phyloP scores from a whole-genome alignment of 129 eudicot genomes.

The Kitagawia praeruptora region DNA sequence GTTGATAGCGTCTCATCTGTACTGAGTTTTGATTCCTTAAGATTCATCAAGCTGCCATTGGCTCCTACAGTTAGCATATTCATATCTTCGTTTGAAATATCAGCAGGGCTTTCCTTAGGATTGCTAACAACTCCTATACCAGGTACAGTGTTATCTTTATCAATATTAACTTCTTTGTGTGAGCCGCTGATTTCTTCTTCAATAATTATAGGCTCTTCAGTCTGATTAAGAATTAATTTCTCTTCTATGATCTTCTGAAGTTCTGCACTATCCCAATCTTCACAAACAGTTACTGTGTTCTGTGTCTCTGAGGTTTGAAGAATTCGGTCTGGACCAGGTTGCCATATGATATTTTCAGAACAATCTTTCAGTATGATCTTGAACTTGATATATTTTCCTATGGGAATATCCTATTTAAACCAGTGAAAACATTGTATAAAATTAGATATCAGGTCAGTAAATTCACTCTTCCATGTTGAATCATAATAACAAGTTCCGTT shows the following conservation, averaged over 20 bases:
- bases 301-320: slow-evolving; percentile 43
- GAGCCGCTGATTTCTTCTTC: slow-evolving; percentile 19
- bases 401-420: slow-evolving; percentile 52
- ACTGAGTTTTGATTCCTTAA: slow-evolving; percentile 10
- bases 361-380: slow-evolving; percentile 52
- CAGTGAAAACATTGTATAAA: background rate
- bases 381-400: slow-evolving; percentile 45
- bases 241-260: slow-evolving; percentile 33
- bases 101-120: background rate
- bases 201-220: slow-evolving; percentile 9
- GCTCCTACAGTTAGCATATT: background rate
- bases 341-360: slow-evolving; percentile 42
- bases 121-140: background rate
- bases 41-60: slow-evolving; percentile 14
- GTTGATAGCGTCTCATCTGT: slow-evolving; percentile 10
- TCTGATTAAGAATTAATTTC: slow-evolving; percentile 9
- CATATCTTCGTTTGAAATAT: background rate
- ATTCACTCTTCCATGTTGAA: background rate
- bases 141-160: background rate
- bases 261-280: slow-evolving; percentile 69
- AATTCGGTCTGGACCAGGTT: slow-evolving; percentile 75
- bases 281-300: slow-evolving; percentile 42
- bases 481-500: background rate
- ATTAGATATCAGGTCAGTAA: background rate
- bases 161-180: slow-evolving; percentile 1